Conservation (phyloP, 78 protist genomes). For the Dictyostelium intermedium region DNA sequence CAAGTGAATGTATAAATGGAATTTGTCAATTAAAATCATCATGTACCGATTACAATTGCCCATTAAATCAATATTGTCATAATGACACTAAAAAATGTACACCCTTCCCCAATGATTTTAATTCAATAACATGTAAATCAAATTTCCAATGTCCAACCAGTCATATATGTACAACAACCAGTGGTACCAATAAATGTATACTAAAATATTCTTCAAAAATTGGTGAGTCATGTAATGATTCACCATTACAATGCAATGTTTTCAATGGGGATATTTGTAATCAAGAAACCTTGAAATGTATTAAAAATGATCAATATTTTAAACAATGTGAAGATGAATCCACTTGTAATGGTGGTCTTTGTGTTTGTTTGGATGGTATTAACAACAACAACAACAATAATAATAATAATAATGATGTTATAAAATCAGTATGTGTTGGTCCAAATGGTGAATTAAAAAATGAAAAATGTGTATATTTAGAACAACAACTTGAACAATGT, state of each 20-base stretch:
- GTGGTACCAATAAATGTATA: background rate
- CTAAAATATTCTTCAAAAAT: background rate
- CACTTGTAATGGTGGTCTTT: background rate
- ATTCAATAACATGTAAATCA: background rate
- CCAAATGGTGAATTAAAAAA: background rate
- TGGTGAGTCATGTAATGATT: background rate
- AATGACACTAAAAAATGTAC: background rate
- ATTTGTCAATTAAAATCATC: background rate
- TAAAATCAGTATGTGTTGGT: conserved; percentile 1
- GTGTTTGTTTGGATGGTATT: background rate
- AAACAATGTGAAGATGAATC: conserved; percentile 7
- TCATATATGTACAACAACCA: background rate
- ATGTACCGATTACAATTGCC: background rate
- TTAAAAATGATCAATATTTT: background rate
- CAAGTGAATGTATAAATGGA: background rate
- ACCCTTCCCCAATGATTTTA: background rate
- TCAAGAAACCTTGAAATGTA: background rate
- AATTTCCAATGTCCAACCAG: background rate
- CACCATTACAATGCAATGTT: background rate
- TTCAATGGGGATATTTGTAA: conserved; percentile 1
- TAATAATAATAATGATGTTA: background rate
- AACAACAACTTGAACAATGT: background rate
- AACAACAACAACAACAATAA: too few relatives aligned
- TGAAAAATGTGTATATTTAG: background rate
- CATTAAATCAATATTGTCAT: background rate